Percentiles rank a stretch among this genome's conserved stretches.
Conservation (phyloP, 768 basidiomycete species). For the Boletellus ananiceps region DNA sequence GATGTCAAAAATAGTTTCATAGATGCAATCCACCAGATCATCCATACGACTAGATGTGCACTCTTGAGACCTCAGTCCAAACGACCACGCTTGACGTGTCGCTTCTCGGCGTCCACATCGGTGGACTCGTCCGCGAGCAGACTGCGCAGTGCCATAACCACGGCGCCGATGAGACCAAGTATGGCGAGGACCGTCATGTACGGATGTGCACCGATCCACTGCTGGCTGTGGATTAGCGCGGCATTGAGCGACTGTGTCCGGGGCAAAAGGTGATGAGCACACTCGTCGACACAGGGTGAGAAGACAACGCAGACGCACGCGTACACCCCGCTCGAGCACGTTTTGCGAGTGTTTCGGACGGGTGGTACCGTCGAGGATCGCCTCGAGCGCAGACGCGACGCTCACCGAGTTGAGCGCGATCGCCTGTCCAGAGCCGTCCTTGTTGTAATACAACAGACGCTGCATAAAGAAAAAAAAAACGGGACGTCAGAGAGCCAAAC, state of each 20-base stretch:
- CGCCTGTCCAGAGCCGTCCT: conserved; percentile 48
- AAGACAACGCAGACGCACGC: conserved; percentile 46
- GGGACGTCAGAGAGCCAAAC: background rate
- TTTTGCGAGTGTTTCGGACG: conserved; percentile 65
- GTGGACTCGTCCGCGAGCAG: conserved; percentile 15
- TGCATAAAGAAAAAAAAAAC: conserved; percentile 20
- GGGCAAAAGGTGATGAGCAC: no score
- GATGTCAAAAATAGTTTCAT: no score
- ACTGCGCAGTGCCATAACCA: conserved; percentile 14
- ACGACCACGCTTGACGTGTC: background rate
- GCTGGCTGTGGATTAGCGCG: conserved; percentile 8
- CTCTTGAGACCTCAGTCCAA: conserved; percentile 18
- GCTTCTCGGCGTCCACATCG: conserved; percentile 10
- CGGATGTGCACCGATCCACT: conserved; percentile 16
- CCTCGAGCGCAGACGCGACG: conserved; percentile 69
- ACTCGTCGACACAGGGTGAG: no score
- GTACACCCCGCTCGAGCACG: conserved; percentile 57
- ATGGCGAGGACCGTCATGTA: conserved; percentile 13
- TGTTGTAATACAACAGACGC: conserved; percentile 74
- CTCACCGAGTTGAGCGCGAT: conserved; percentile 53
- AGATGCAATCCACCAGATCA: no score
- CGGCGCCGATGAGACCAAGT: conserved; percentile 1
- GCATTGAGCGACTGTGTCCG: conserved; percentile 15
- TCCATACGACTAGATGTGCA: no score
- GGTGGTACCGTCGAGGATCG: conserved; percentile 48